Base-by-base conservation (phyloP, 2,329 filamentous ascomycete genomes). In the Neoarthrinium moseri region DNA sequence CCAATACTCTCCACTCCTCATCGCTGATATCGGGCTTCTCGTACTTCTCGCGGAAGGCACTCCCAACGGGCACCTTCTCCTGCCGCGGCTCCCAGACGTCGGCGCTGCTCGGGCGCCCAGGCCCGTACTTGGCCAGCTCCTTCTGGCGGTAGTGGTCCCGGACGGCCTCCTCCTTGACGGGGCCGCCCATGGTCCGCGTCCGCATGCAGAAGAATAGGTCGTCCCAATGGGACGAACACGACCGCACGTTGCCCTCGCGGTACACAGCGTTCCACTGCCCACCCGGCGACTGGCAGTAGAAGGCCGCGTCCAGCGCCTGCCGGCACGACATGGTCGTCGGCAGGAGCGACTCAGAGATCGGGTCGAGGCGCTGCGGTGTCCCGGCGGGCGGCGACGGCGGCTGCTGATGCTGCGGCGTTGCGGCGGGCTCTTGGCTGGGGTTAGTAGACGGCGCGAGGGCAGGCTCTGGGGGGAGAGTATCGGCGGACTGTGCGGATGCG, bases 151-250 rank as follows among this genome's bases (percentile, higher is more conserved):
- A 89, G 66, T 85, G 81, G 38, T 82, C 81, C 49, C 75, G 73
- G 45, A 95, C 77, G 56, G 77, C 74, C 43, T 74, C 77, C 49
- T 79, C 82, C 57, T 82, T 81, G 54, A 82, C 71, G 34, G 75
- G 69, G 20, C 80, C 77, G 1, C 75, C 66, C 59, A 83, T 83
- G 2, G 78, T 77, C 58, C 86, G 84, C 29, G 84, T 84, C 53
- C 89, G 84, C 91, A 97, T 96, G 75, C 94, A 99, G 71, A 96
- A 92, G 88, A 91, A 95, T 69, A 96, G 97, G 67, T 96, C 89
- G 50, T 86, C 80, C 91, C 92, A 96, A 52, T 91, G 84, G 55
- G 95, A 87, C 51, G 76, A 81, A 75, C 94, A 99, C 4, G 80
- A 77, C 35, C 86, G 81, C 59, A 95, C 72, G 33, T 75, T 72